These are phyloP conservation scores for Monosporozyma aquatica DNA, from an alignment of 805 yeast species.

Conservation along the genomic window DNA sequence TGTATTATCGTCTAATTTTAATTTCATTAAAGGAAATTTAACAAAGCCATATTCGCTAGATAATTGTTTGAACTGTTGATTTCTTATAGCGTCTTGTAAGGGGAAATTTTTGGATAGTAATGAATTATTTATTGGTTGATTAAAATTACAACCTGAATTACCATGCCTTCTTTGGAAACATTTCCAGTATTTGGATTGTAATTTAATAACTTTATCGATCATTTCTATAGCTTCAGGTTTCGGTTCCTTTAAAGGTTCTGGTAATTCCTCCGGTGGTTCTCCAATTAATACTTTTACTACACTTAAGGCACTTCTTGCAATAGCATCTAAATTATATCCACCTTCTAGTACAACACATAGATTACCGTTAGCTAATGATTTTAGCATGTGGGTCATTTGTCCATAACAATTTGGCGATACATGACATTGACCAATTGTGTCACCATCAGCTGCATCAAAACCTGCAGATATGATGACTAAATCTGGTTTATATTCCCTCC, in stretches of 20 bases:
- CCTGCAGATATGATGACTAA: conserved; percentile 89
- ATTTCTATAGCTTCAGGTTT: conserved; percentile 69
- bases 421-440: conserved; percentile 91
- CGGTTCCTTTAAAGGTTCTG: conserved; percentile 45
- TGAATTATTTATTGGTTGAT: conserved; percentile 27
- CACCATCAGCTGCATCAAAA: conserved; percentile 98
- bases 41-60: conserved; percentile 51
- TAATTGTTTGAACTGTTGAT: conserved; percentile 54
- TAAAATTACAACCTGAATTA: conserved; percentile 32
- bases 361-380: conserved; percentile 80
- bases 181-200: conserved; percentile 84
- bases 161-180: conserved; percentile 63
- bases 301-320: conserved; percentile 81
- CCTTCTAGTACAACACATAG: conserved; percentile 90
- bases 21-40: conserved; percentile 51
- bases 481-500: conserved; percentile 86
- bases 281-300: conserved; percentile 88
- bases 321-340: conserved; percentile 89
- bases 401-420: conserved; percentile 95
- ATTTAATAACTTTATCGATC: conserved; percentile 67
- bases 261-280: conserved; percentile 83
- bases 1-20: conserved; percentile 27
- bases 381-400: conserved; percentile 87
- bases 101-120: conserved; percentile 36
- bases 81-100: conserved; percentile 66